Evolutionary conservation across 148 eudicot genomes (phyloP), one percentile per base, ranked within the genome.

Genomic region (Pouteria glomerata): DNA sequence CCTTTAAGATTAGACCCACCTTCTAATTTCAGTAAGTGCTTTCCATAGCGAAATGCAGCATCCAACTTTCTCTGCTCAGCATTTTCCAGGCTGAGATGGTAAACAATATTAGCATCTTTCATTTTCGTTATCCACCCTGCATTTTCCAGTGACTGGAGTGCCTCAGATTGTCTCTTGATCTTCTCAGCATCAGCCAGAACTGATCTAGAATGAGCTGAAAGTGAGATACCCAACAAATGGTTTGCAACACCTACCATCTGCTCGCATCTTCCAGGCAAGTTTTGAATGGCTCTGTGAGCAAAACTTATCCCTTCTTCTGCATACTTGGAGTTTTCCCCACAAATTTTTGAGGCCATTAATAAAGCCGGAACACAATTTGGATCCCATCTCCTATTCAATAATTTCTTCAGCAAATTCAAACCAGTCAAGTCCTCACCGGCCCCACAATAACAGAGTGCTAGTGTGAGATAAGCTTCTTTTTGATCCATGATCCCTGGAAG

Each of bases 381-480:
- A 63, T 87, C 88, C 72, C 77, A 83, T 11, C 77, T 70, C 66
- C 52, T 60, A 78, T 73, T 83, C 73, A 89, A 79, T 69, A 91
- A 68, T 67, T 83, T 88, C 74, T 78, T 74, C 57, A 90, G 76
- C 55, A 95, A 84, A 82, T 88, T 81, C 72, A 95, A 66, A 70
- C 97, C 90, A 77, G 60, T 73, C 52, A 76, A 72, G 30, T 75
- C 83, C 58, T 91, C 90, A 45, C 86, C 90, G 65, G 82, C 84
- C 39, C 90, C 98, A 72, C 84, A 70, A 76, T 88, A 89, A 79
- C 97, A 95, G 33, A 89, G 87, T 63, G 96, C 93, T 71, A 95
- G 79, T 58, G 72, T 82, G 73, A 82, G 77, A 75, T 85, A 89
- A 77, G 73, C 61, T 71, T 95, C 97, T 74, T 79, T 84, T 69